Evolutionary conservation across 164 flowering plant species (phyloP).

Genomic region (Hamamelis virginiana): DNA sequence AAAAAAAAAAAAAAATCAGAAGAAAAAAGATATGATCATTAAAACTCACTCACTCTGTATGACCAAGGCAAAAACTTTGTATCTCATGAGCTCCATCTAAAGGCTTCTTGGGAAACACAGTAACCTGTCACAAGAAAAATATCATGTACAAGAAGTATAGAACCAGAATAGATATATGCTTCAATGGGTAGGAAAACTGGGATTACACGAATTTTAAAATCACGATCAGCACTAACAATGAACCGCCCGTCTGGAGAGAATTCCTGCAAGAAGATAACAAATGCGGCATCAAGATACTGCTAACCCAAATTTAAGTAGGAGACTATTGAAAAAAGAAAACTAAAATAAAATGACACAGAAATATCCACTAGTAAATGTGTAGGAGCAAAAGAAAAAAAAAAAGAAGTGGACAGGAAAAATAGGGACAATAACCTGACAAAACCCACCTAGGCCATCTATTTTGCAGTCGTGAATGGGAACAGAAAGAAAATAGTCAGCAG

Average conservation of each 20-base stretch:
- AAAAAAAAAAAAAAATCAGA: too few species aligned
- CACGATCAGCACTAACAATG: slow-evolving; percentile 87
- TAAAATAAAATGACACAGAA: too few species aligned
- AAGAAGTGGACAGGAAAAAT: too few species aligned
- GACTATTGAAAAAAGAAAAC: too few species aligned
- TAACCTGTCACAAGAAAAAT: slow-evolving; percentile 55
- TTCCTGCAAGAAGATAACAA: slow-evolving; percentile 48
- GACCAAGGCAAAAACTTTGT: slow-evolving; percentile 94
- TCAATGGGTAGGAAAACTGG: neutral
- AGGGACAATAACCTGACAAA: too few species aligned
- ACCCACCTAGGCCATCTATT: too few species aligned
- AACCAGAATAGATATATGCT: neutral
- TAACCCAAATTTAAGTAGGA: too few species aligned
- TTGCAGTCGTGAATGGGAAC: too few species aligned
- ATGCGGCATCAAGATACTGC: neutral
- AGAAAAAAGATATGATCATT: neutral
- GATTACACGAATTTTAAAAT: slow-evolving; percentile 91
- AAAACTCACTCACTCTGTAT: slow-evolving; percentile 73
- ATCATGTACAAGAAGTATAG: neutral
- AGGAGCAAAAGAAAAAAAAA: too few species aligned
- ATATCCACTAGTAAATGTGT: too few species aligned
- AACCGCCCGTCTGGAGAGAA: slow-evolving; percentile 87
- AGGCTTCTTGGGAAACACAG: slow-evolving; percentile 70
- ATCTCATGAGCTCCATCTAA: slow-evolving; percentile 90
- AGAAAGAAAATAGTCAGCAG: too few species aligned